Evolutionary conservation across 2,329 filamentous ascomycete species (phyloP), one percentile per base, ranked within the genome.

Genomic region (Ilyonectria robusta): DNA sequence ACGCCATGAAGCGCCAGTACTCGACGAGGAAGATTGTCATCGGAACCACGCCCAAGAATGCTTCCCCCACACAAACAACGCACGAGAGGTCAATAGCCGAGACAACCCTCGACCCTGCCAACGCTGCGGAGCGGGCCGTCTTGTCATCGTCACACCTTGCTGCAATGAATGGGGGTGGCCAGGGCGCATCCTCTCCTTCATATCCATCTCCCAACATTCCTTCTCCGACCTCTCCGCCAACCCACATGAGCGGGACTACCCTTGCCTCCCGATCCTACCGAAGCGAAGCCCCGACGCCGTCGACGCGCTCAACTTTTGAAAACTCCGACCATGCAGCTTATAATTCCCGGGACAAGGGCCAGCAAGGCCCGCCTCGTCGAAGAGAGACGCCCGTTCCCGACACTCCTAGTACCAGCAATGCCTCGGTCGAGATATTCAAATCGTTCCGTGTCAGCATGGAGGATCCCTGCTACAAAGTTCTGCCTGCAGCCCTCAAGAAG

Each of bases 371-470:
- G 4, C 87, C 87, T n/a, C 85, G 88, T 63, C 83, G 89, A 53
- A 85, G 87, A 71, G 88, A 89, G 77, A 91, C 89, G 1, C 89
- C 89, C 1, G 88, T 87, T 2, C 87, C 88, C 21, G 89, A 91
- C 69, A 90, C 89, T 1, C 87, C 89, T 1, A 86, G 84, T 65
- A 81, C 84, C 29, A 85, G 84, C 75, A 87, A 87, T 66, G 84
- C 87, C 13, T 89, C 89, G 1, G 95, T 98, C 66, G 96, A 99
- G 81, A 98, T 99, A 66, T 98, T 98, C 90, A 99, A 99, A 81
- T 97, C 94, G 1, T 99, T 99, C 88, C 92, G 95, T 44, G 96
- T 99, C 69, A 96, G 93, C 78, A 97, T 98, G 88, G 96, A 99
- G 74, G 96, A 99, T 77, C 96, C 96, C 3, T 99, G 96, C 83